These are phyloP conservation scores for Botryotinia globosa DNA, from an alignment of 2,329 filamentous ascomycete genomes.

Conservation along the genomic window DNA sequence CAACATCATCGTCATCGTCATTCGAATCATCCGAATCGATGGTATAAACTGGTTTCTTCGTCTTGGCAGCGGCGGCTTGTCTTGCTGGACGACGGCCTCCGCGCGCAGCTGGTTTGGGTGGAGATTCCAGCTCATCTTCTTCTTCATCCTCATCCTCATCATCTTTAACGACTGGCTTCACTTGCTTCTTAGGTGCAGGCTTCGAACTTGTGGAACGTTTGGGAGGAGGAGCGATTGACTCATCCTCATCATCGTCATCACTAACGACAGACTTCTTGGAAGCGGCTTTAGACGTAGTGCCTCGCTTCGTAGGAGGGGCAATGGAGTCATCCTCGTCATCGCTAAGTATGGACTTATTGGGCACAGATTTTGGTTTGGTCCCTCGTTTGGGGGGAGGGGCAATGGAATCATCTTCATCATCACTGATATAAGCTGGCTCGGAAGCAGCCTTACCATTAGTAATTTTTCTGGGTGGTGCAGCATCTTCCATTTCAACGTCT, in stretches of 20 bases:
- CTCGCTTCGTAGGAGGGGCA: conserved; percentile 40
- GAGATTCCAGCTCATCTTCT: conserved; percentile 23
- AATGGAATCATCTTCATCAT: conserved; percentile 24
- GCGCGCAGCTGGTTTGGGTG: conserved; percentile 37
- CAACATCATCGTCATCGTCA: conserved; percentile 41
- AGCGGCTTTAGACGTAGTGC: conserved; percentile 6
- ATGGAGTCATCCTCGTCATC: conserved; percentile 35
- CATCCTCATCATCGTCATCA: conserved; percentile 16
- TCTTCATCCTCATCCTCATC: conserved; percentile 36
- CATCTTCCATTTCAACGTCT: conserved; percentile 25
- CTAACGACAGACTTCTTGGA: conserved; percentile 15
- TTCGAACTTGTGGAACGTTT: conserved; percentile 9
- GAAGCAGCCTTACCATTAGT: conserved; percentile 6
- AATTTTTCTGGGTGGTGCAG: conserved; percentile 22
- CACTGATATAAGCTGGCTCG: conserved; percentile 21
- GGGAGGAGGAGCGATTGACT: conserved; percentile 8
- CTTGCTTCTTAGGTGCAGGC: conserved; percentile 20
- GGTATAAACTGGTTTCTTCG: conserved; percentile 18
- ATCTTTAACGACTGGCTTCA: conserved; percentile 21
- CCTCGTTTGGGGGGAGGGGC: conserved; percentile 19
- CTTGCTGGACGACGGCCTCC: conserved; percentile 18
- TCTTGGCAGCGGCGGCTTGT: conserved; percentile 11
- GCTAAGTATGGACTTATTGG: conserved; percentile 28
- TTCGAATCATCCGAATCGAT: conserved; percentile 30
- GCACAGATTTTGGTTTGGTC: conserved; percentile 23